These are phyloP conservation scores for Hibiscus mutabilis DNA, from an alignment of 345 rosid species.

Conservation along the genomic window DNA sequence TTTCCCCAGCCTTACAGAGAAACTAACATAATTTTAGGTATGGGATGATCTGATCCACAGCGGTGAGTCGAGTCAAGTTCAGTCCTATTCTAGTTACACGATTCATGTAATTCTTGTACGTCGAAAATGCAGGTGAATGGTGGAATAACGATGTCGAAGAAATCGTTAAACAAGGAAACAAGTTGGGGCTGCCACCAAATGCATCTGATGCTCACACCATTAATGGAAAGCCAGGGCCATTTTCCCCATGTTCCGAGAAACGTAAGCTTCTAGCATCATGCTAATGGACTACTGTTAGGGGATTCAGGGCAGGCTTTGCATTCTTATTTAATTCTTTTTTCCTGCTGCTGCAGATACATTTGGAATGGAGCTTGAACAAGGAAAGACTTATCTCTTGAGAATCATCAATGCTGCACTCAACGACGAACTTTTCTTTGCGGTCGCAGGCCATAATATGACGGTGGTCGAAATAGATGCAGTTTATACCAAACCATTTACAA, in stretches of 20 bases:
- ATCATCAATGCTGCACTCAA: slow-evolving; percentile 64
- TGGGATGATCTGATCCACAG: not conserved
- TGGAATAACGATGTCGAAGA: slow-evolving; percentile 62
- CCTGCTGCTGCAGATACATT: slow-evolving; percentile 26
- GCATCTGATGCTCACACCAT: slow-evolving; percentile 71
- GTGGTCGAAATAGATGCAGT: slow-evolving; percentile 61
- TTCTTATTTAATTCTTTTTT: not conserved
- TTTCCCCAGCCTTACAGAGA: slow-evolving; percentile 54
- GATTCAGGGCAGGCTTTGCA: not conserved
- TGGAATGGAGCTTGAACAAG: slow-evolving; percentile 13
- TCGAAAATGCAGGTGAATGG: slow-evolving; percentile 52
- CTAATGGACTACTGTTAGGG: not conserved
- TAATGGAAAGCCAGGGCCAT: slow-evolving; percentile 56
- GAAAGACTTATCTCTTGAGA: slow-evolving; percentile 48
- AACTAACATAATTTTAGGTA: slow-evolving; percentile 46
- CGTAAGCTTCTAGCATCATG: slow-evolving; percentile 13
- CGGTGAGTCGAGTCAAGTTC: not conserved
- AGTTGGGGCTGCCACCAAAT: slow-evolving; percentile 55
- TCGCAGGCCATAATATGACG: slow-evolving; percentile 54
- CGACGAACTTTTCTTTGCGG: slow-evolving; percentile 54
- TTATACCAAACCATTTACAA: slow-evolving; percentile 50
- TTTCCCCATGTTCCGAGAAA: slow-evolving; percentile 37
- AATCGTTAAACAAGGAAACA: slow-evolving; percentile 39
- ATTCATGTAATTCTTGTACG: not conserved
- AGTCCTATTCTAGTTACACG: not conserved